phyloP scores from a whole-genome alignment of 106 monocot species.

The Acorus calamus region DNA sequence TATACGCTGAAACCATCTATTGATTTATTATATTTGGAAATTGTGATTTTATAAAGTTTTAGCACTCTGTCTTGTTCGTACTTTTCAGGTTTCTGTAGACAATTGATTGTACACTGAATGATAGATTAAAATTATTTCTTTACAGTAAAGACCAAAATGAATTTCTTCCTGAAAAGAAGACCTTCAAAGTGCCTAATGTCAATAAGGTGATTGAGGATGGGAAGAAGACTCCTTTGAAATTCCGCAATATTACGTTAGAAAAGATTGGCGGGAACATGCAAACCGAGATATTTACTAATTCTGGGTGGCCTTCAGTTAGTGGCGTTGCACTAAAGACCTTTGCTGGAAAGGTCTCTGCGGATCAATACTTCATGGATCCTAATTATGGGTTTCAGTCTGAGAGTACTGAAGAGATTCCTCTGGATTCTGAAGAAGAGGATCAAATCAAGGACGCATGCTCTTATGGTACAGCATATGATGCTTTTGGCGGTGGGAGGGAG shows the following conservation, averaged over 20 bases:
- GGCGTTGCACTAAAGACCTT: conserved; percentile 70
- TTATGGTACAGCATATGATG: conserved; percentile 78
- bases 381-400: conserved; percentile 13
- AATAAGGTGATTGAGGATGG: conserved; percentile 54
- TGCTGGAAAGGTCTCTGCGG: conserved; percentile 61
- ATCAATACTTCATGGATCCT: conserved; percentile 32
- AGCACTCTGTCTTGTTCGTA: not conserved
- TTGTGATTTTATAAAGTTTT: too few relatives aligned
- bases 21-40: too few relatives aligned
- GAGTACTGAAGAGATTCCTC: conserved; percentile 1
- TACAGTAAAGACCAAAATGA: conserved; percentile 50
- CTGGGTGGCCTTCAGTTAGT: conserved; percentile 92
- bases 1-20: too few relatives aligned
- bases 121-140: conserved; percentile 3
- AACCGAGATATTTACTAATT: conserved; percentile 62
- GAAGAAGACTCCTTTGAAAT: conserved; percentile 55
- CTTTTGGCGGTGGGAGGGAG: conserved; percentile 60
- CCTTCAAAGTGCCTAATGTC: conserved; percentile 73
- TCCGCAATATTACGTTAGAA: conserved; percentile 48
- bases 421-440: not conserved
- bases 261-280: conserved; percentile 29
- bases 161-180: conserved; percentile 36
- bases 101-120: not conserved
- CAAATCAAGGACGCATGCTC: conserved; percentile 19
- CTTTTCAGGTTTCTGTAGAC: not conserved